A percentile compares a stretch with the other conserved stretches of the same genome.
Conservation (phyloP, 1,284 basidiomycete genomes). For the Cerrena zonata region DNA sequence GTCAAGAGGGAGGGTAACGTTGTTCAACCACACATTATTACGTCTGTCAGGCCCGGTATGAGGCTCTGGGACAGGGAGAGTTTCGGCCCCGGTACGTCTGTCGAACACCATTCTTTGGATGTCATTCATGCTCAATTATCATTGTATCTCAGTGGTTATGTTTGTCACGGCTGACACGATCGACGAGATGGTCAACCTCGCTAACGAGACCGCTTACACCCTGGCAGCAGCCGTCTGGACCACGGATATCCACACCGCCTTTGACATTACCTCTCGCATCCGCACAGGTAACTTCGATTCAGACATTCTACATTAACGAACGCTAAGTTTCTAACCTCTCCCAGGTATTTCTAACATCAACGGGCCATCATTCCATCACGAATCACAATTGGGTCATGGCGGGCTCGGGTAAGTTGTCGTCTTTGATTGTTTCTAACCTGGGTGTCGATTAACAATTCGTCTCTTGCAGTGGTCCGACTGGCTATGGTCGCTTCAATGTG, state of each 20-base stretch:
- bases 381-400: constrained; percentile 17
- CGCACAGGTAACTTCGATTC: constrained; percentile 34
- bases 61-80: constrained; percentile 48
- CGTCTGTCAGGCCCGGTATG: constrained; percentile 44
- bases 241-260: constrained; percentile 37
- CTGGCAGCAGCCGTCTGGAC: constrained; percentile 52
- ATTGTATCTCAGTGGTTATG: constrained; percentile 40
- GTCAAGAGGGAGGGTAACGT: constrained; percentile 34
- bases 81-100: constrained; percentile 49
- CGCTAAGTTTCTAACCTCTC: not conserved
- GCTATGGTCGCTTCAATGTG: constrained; percentile 2
- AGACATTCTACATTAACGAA: not conserved
- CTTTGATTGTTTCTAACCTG: too few relatives aligned
- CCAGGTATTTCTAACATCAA: constrained; percentile 40
- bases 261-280: constrained; percentile 45
- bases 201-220: constrained; percentile 51
- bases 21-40: constrained; percentile 51
- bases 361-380: constrained; percentile 26
- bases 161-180: constrained; percentile 43
- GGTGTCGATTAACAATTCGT: not conserved
- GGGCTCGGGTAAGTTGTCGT: constrained; percentile 32
- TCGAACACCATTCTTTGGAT: not conserved
- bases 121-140: too few relatives aligned
- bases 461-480: constrained; percentile 2
- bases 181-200: constrained; percentile 47